Conservation (phyloP, 768 basidiomycete species). For the Phylloporus arenicola region DNA sequence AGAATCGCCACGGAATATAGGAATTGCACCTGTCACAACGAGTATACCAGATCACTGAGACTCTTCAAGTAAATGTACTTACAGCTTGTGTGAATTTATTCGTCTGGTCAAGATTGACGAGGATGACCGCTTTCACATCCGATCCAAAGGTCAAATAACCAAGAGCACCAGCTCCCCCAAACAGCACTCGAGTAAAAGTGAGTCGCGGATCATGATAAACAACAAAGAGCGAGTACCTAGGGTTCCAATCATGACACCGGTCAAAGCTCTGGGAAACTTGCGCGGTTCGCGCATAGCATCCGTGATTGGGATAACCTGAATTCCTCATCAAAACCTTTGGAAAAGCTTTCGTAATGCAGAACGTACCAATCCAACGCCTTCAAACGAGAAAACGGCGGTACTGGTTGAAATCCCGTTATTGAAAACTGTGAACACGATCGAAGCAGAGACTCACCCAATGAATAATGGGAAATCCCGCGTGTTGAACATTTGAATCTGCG, state of each 20-base stretch:
- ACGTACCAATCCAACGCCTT: slow-evolving; percentile 87
- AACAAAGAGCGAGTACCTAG: slow-evolving; percentile 42
- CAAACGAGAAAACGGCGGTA: slow-evolving; percentile 97
- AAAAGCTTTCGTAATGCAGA: not conserved
- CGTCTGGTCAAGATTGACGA: slow-evolving; percentile 84
- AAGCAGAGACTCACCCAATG: slow-evolving; percentile 62
- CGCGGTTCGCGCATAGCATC: slow-evolving; percentile 95
- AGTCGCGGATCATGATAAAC: not conserved
- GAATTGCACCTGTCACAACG: slow-evolving; percentile 58
- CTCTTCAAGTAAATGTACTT: slow-evolving; percentile 28
- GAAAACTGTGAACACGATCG: not conserved
- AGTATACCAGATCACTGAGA: not conserved
- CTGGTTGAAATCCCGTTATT: slow-evolving; percentile 34
- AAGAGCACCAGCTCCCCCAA: slow-evolving; percentile 82
- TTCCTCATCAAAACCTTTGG: not conserved
- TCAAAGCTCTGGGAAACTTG: slow-evolving; percentile 85
- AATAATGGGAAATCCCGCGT: slow-evolving; percentile 83
- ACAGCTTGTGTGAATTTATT: slow-evolving; percentile 87
- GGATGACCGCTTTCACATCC: slow-evolving; percentile 85
- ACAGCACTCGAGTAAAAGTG: slow-evolving; percentile 50
- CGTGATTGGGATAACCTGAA: slow-evolving; percentile 88
- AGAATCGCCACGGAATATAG: slow-evolving; percentile 90
- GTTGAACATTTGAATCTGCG: slow-evolving; percentile 84
- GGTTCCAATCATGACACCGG: slow-evolving; percentile 87
- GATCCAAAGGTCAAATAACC: slow-evolving; percentile 87